Percentiles rank a stretch among this genome's conserved stretches.
phyloP scores from a whole-genome alignment of 169 alveolate genomes.

The Plasmodium coatneyi region DNA sequence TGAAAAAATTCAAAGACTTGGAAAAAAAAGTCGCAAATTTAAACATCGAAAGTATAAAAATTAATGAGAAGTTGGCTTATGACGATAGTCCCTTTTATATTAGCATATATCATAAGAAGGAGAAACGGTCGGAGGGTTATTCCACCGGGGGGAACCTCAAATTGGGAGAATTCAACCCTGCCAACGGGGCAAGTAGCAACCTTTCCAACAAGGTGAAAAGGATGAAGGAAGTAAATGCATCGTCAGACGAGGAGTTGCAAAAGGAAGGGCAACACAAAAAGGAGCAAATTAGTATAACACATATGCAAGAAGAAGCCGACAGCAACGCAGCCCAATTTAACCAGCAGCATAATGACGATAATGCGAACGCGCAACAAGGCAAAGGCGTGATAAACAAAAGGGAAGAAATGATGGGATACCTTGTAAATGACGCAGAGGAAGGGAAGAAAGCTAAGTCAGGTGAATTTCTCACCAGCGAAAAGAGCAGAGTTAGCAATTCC shows the following conservation, averaged over 20 bases:
- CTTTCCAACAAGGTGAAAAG: constrained; percentile 16
- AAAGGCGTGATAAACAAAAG: constrained; percentile 15
- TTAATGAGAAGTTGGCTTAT: constrained; percentile 55
- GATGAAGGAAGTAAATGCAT: neutral
- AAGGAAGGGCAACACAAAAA: constrained; percentile 2
- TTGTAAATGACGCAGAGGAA: neutral
- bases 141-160: neutral
- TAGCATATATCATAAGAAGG: constrained; percentile 48
- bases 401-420: constrained; percentile 42
- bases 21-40: constrained; percentile 65
- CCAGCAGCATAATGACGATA: neutral
- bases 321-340: neutral
- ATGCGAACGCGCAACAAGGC: neutral
- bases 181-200: neutral
- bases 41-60: constrained; percentile 58
- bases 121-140: neutral
- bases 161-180: neutral
- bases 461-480: neutral
- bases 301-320: neutral
- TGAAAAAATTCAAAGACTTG: constrained; percentile 64
- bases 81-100: constrained; percentile 72
- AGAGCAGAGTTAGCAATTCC: neutral
- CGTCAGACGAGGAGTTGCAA: neutral
- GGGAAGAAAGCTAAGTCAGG: neutral
- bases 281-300: neutral